A percentile compares a stretch with the other conserved stretches of the same genome.
These are phyloP conservation scores for Cucurbita maxima DNA, from an alignment of 306 rosid genomes.

Conservation along the genomic window DNA sequence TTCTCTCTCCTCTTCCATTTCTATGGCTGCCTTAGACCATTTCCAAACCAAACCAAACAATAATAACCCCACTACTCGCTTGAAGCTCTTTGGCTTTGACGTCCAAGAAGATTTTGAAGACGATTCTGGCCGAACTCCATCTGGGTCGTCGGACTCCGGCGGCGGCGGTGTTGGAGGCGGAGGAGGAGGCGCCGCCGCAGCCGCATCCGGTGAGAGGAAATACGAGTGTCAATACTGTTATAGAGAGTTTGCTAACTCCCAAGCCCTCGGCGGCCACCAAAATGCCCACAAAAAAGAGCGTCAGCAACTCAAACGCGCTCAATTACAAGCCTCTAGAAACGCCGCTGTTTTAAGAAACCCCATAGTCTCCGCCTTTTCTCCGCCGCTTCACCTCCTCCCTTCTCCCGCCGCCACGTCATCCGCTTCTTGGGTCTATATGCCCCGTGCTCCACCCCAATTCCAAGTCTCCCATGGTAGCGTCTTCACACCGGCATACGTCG, in stretches of 20 bases:
- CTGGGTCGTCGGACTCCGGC: constrained; percentile 58
- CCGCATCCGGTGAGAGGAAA: constrained; percentile 62
- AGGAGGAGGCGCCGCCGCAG: not conserved
- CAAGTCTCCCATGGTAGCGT: constrained; percentile 89
- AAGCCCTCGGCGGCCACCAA: constrained; percentile 97
- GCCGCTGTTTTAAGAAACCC: constrained; percentile 81
- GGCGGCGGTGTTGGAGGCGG: not conserved
- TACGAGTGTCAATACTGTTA: constrained; percentile 94
- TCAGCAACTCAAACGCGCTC: constrained; percentile 87
- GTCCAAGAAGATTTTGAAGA: constrained; percentile 62
- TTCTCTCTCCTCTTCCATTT: constrained; percentile 8
- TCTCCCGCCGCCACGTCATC: constrained; percentile 8
- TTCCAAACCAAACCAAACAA: constrained; percentile 29
- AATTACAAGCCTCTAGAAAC: constrained; percentile 74
- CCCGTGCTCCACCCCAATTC: constrained; percentile 52
- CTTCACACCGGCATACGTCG: constrained; percentile 32
- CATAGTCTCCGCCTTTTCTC: constrained; percentile 78
- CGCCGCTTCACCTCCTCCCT: constrained; percentile 71
- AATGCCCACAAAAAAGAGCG: constrained; percentile 98
- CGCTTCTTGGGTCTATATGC: constrained; percentile 62
- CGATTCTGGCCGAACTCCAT: constrained; percentile 45
- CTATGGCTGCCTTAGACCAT: constrained; percentile 28
- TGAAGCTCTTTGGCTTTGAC: constrained; percentile 81
- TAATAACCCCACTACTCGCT: constrained; percentile 25
- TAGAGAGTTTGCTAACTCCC: constrained; percentile 88